Base-by-base conservation (phyloP, 176 grass and related monocot species). In the Eleusine indica region DNA sequence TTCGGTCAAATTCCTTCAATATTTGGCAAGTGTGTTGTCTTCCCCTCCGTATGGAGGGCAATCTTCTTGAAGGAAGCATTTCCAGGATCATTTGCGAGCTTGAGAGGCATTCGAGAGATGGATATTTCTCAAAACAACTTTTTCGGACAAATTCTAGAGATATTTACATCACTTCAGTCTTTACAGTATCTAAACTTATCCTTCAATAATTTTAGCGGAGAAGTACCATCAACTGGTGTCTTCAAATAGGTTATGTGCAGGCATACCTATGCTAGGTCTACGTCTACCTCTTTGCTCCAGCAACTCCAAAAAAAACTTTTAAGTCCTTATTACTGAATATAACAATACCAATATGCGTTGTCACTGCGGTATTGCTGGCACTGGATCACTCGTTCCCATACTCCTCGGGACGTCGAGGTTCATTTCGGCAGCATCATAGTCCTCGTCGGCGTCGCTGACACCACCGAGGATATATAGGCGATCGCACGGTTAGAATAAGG, bases 61-160 rank as follows among this genome's bases (percentile, higher is more conserved):
- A 92, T 43, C 37, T 64, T 2, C 74, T 92, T 9, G 19, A 87
- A 32, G 87, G 90, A 65, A 25, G 17, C 15, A 87, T 92, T 25
- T 68, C 90, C 90, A 66, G 5, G 4, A 3, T 76, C 86, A 1
- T 73, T 92, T 22, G 35, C 0, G 9, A 66, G 39, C 12, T 51
- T 92, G 66, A 75, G 37, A 72, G 90, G 90, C 5, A 70, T 92
- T 17, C 40, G 19, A 25, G 51, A 38, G 28, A 11, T 92, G 39
- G 90, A 92, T 66, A 41, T 92, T 43, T 92, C 90, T 47, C 29
- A 3, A 13, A 92, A 92, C 15, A 67, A 65, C 9, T 53, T 92
- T 13, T 86, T 72, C 11, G 83, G 83, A 17, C 0, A 65, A 74
- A 74, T 92, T 19, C 90, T 86, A n/a, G 66, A 78, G 9, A 76